Conservation (phyloP, 129 eudicot species). For the Erigeron canadensis region DNA sequence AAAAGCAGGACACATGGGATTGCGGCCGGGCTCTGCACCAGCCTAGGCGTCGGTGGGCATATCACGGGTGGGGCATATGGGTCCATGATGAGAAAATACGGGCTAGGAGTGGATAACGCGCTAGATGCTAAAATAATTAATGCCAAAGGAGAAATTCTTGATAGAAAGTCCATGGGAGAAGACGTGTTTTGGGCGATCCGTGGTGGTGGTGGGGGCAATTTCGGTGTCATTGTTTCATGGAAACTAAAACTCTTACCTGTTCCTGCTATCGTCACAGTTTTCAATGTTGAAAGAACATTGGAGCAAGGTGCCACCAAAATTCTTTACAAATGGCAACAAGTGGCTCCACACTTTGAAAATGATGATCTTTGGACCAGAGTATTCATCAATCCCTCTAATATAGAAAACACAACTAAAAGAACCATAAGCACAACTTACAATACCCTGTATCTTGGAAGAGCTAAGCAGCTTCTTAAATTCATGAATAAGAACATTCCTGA, state of each 20-base stretch:
- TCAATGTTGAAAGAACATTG: constrained; percentile 33
- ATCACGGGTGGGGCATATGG: constrained; percentile 54
- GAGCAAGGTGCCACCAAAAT: constrained; percentile 42
- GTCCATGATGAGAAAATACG: constrained; percentile 47
- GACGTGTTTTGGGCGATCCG: constrained; percentile 52
- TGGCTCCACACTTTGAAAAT: constrained; percentile 32
- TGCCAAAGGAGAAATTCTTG: constrained; percentile 39
- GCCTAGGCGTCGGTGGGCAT: constrained; percentile 56
- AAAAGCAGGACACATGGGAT: constrained; percentile 43
- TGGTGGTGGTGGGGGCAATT: constrained; percentile 55
- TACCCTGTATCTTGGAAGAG: not conserved
- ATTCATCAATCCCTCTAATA: constrained; percentile 11
- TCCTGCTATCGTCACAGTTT: constrained; percentile 41
- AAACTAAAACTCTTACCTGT: constrained; percentile 37
- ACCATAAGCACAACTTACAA: constrained; percentile 29
- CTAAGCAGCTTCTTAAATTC: not conserved
- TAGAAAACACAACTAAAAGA: constrained; percentile 20
- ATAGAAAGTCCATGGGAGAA: constrained; percentile 50
- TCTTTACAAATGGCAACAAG: constrained; percentile 37
- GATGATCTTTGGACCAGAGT: constrained; percentile 44
- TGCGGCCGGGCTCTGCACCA: constrained; percentile 50
- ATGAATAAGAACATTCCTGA: not conserved
- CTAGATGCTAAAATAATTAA: constrained; percentile 42
- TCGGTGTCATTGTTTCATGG: constrained; percentile 40
- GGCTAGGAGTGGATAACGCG: constrained; percentile 43